Conservation (phyloP, 108 stramenopile genomes). For the Discostella pseudostelligera region DNA sequence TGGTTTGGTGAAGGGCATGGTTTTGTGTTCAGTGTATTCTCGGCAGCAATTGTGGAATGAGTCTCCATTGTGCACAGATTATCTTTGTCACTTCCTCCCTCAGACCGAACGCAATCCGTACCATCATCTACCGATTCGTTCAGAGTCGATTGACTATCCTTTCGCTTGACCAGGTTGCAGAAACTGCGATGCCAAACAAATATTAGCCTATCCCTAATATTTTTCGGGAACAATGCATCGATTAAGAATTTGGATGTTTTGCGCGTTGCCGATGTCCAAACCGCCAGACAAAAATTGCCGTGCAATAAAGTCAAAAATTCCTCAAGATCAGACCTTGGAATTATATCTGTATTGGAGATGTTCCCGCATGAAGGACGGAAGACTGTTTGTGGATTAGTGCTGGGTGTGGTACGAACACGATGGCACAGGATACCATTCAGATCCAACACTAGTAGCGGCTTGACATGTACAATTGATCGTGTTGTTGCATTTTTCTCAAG, state of each 20-base stretch:
- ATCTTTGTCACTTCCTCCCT: not conserved
- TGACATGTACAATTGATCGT: slow-evolving; percentile 38
- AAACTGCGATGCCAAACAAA: slow-evolving; percentile 77
- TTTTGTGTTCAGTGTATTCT: not conserved
- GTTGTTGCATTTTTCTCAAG: slow-evolving; percentile 1
- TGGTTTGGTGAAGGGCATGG: not conserved
- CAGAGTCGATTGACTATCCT: slow-evolving; percentile 6
- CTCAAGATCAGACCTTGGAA: slow-evolving; percentile 59
- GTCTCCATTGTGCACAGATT: not conserved
- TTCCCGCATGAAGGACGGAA: slow-evolving; percentile 46
- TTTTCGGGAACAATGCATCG: slow-evolving; percentile 47
- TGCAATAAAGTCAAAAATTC: slow-evolving; percentile 53
- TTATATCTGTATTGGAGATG: slow-evolving; percentile 63
- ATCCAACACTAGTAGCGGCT: slow-evolving; percentile 76
- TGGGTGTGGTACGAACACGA: slow-evolving; percentile 48
- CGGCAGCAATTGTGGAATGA: not conserved
- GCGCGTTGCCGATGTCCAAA: slow-evolving; percentile 80
- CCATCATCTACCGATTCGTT: no score
- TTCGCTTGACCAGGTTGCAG: slow-evolving; percentile 37
- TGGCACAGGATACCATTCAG: slow-evolving; percentile 87
- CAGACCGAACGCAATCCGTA: no score
- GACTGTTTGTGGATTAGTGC: slow-evolving; percentile 3
- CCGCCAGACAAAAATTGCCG: slow-evolving; percentile 60
- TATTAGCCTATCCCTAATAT: slow-evolving; percentile 50
- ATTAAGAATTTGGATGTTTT: slow-evolving; percentile 68